Evolutionary conservation across 768 basidiomycete species (phyloP), one percentile per base, ranked within the genome.

Genomic region (Russula earlei): DNA sequence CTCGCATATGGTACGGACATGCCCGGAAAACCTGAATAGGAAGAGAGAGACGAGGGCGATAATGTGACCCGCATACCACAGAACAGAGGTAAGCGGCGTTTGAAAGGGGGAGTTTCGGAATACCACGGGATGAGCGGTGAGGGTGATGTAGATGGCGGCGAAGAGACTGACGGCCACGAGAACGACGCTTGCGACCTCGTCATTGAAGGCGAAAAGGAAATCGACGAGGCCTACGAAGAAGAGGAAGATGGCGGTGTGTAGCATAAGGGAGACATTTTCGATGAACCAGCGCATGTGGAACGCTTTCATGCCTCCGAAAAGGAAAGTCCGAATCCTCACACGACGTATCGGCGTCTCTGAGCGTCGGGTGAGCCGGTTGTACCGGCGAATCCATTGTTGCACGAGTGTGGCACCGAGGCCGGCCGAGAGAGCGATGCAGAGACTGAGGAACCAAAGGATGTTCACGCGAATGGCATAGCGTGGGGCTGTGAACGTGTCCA

Each of bases 401-500:
- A 60, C 50, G 10, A 60, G 37, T 1, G 56, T 58, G 11, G 59
- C 58, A n/a, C 14, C 12, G 17, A 60, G 59, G 9, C 57, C 59
- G 22, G 49, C 49, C 2, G 34, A 38, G 19, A 59, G 56, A 9
- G 43, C 38, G 37, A 57, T 29, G 19, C 37, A 51, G 31, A 61
- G 58, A 25, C 56, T 58, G 51, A 54, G 44, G 45, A 49, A 58
- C 56, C 56, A 58, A 15, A 58, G 22, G 10, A 54, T 61, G 11
- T 61, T 61, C 20, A 61, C 58, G 37, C 44, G 51, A 24, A 60
- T 8, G 14, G 37, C 34, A 20, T 22, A 38, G 6, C 46, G 42
- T 41, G 10, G 7, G 4, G 37, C 29, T 4, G 11, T n/a, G 29
- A 59, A 60, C 4, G 42, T 1, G 8, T 50, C 54, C 11, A 33